Evolutionary conservation across 2,329 filamentous ascomycete genomes (phyloP), one percentile per base, ranked within the genome.

Genomic region (Penicillium sp.): DNA sequence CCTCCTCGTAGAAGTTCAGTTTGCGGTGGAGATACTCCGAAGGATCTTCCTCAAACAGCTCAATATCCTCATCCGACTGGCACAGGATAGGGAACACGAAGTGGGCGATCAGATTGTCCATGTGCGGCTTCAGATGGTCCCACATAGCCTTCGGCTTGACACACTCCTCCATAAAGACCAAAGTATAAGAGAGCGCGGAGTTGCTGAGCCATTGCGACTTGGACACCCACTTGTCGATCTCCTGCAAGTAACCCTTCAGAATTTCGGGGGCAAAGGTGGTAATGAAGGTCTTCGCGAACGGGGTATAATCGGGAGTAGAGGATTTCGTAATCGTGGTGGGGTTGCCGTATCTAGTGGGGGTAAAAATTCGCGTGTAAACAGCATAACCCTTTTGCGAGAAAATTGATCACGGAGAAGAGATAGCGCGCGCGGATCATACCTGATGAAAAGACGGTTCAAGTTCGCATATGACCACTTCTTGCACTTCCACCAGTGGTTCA

Each of bases 401-500:
- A 22, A 31, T 25, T 22, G 20, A 28, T 11, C 28, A 28, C 31
- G 3, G 38, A 34, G 25, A 39, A 15, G 31, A 37, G 4, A 2
- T 35, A 14, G 22, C 22, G 25, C 37, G 22, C 6, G 41, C 5
- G 8, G 7, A 49, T 75, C 83, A 62, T 80, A 94, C 90, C 92
- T 86, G 68, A 98, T 93, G 73, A 95, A 99, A 17, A 99, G 86
- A 63, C 95, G 87, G 80, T 99, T 99, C 69, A 99, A 80, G 77
- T 98, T 98, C 72, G 95, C 96, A 78, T 97, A 99, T 14, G 94
- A 90, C 95, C 95, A 98, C 79, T 99, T 99, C 88, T 98, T 98
- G 64, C 93, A 91, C 82, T 98, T 99, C 94, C 94, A 99, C 94
- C 95, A 99, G 76, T 97, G 92, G 74, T 96, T 93, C 70, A 89